Evolutionary conservation across 208 protist species (phyloP).

Genomic region (Crithidia expoeki): DNA sequence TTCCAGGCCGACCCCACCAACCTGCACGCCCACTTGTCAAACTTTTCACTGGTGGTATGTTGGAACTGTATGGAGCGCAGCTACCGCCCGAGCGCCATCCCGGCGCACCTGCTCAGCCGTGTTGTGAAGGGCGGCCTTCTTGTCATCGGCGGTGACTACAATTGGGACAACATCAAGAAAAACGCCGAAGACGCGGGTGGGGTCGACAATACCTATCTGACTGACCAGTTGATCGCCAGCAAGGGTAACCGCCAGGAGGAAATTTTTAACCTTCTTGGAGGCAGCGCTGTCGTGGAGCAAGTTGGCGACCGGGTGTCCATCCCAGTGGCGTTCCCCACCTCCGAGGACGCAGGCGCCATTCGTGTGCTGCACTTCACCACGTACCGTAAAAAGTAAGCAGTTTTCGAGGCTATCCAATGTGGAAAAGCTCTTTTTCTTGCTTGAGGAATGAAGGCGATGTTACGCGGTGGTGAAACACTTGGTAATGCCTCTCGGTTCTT

Average conservation of each 20-base stretch:
- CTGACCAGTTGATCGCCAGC: constrained; percentile 32
- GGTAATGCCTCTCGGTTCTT: too few species aligned
- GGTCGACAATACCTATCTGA: constrained; percentile 56
- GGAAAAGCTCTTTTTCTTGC: not conserved
- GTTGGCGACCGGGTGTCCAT: constrained; percentile 62
- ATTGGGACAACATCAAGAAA: constrained; percentile 59
- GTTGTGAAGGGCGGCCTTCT: constrained; percentile 71
- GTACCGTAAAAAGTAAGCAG: constrained; percentile 70
- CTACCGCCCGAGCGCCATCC: constrained; percentile 73
- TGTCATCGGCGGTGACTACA: constrained; percentile 73
- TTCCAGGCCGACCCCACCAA: constrained; percentile 90
- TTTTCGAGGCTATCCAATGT: too few species aligned
- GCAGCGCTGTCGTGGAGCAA: constrained; percentile 53
- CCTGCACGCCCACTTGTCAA: constrained; percentile 80
- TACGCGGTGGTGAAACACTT: too few species aligned
- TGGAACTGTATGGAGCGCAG: constrained; percentile 90
- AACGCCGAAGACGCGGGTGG: constrained; percentile 21
- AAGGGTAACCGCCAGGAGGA: constrained; percentile 41
- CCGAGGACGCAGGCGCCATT: constrained; percentile 39
- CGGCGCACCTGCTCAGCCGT: constrained; percentile 70
- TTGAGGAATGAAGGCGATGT: too few species aligned
- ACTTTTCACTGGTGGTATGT: constrained; percentile 84
- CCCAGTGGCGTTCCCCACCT: constrained; percentile 63
- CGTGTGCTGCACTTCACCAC: constrained; percentile 56
- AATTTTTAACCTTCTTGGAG: constrained; percentile 75